Evolutionary conservation across 75 land plant species (phyloP).

Genomic region (Pinus tabuliformis): DNA sequence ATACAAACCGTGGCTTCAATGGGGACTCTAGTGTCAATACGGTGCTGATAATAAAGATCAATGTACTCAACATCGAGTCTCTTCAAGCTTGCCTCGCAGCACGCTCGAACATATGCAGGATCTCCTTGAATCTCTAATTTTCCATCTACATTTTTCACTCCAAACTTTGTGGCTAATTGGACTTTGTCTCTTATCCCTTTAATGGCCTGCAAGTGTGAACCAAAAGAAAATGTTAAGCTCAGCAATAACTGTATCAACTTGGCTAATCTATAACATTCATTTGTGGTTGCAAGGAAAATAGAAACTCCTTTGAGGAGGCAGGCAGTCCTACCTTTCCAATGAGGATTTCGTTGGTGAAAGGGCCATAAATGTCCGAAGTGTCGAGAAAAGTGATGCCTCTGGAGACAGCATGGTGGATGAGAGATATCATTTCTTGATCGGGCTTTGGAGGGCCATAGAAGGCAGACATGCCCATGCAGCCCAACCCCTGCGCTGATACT

Average conservation of each 20-base stretch:
- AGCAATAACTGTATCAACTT: too few relatives aligned
- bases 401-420: conserved; percentile 54
- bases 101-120: conserved; percentile 40
- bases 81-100: conserved; percentile 64
- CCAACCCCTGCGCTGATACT: conserved; percentile 62
- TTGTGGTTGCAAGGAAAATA: too few relatives aligned
- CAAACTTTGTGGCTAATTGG: conserved; percentile 60
- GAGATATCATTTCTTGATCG: conserved; percentile 49
- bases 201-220: conserved; percentile 21
- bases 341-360: conserved; percentile 58
- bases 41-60: conserved; percentile 62
- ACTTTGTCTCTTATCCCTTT: conserved; percentile 55
- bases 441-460: conserved; percentile 58
- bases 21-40: conserved; percentile 47
- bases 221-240: neutral
- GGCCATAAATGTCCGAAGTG: conserved; percentile 71
- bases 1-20: conserved; percentile 44
- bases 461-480: conserved; percentile 70
- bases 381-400: conserved; percentile 63
- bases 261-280: too few relatives aligned
- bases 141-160: conserved; percentile 17
- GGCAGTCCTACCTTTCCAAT: conserved; percentile 44
- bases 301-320: too few relatives aligned
- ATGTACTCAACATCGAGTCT: conserved; percentile 57
- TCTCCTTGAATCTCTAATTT: conserved; percentile 22